phyloP scores from a whole-genome alignment of 2,329 filamentous ascomycete genomes.

The Cryphonectria parasitica region DNA sequence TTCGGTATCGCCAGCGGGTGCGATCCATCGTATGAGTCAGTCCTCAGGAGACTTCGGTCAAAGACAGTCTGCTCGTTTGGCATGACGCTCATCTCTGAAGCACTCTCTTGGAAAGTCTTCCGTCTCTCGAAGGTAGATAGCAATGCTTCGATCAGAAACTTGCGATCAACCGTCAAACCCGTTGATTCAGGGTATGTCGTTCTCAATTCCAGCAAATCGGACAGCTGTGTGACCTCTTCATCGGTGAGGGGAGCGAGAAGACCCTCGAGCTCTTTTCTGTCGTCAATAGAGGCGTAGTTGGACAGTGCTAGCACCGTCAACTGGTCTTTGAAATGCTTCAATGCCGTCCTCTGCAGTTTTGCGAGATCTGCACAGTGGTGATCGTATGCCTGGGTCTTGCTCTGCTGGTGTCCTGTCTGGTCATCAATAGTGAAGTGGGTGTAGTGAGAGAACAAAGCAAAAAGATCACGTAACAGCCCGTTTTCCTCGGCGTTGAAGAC shows the following conservation, averaged over 20 bases:
- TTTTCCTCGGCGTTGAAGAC: conserved; percentile 77
- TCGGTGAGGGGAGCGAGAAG: conserved; percentile 76
- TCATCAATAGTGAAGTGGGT: conserved; percentile 89
- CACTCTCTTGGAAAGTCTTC: conserved; percentile 79
- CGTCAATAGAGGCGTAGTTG: conserved; percentile 87
- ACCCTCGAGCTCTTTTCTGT: conserved; percentile 74
- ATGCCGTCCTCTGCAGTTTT: conserved; percentile 75
- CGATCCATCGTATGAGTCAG: conserved; percentile 86
- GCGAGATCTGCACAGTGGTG: conserved; percentile 76
- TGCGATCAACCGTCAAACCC: conserved; percentile 64
- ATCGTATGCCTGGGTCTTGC: conserved; percentile 74
- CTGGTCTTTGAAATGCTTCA: conserved; percentile 87
- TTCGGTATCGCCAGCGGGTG: conserved; percentile 90
- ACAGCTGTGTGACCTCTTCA: conserved; percentile 72
- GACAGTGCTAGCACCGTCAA: conserved; percentile 89
- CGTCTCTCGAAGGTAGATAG: conserved; percentile 75
- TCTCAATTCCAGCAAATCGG: conserved; percentile 73
- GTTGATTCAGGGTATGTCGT: conserved; percentile 78
- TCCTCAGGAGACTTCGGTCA: conserved; percentile 75
- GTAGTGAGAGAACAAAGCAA: conserved; percentile 81
- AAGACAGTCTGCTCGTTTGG: conserved; percentile 85
- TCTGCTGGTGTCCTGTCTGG: conserved; percentile 79
- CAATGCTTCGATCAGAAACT: conserved; percentile 72
- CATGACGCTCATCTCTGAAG: conserved; percentile 72
- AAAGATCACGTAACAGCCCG: conserved; percentile 78